phyloP scores from a whole-genome alignment of 345 rosid genomes.

The Eucalyptus marginata region DNA sequence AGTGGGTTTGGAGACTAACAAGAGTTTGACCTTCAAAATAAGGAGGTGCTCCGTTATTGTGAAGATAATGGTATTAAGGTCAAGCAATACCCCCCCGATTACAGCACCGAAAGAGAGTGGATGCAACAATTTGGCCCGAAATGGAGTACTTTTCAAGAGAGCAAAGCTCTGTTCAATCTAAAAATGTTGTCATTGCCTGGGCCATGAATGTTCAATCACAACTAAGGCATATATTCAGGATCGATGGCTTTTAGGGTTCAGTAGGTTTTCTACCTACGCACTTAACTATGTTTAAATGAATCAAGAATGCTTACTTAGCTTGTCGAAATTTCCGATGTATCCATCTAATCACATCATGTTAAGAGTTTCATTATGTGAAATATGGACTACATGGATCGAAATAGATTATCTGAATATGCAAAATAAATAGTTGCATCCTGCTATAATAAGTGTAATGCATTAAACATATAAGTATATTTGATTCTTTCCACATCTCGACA shows the following conservation, averaged over 20 bases:
- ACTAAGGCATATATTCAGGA: background rate
- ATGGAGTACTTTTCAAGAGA: background rate
- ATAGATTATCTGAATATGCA: background rate
- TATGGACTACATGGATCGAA: background rate
- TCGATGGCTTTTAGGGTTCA: background rate
- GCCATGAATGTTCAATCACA: background rate
- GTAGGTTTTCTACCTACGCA: background rate
- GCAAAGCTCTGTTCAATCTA: background rate
- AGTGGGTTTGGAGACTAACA: background rate
- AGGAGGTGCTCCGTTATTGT: background rate
- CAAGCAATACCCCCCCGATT: background rate
- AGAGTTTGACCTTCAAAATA: background rate
- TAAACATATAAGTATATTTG: background rate
- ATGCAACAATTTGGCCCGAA: background rate
- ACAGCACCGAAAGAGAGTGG: constrained; percentile 1
- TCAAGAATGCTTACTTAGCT: background rate
- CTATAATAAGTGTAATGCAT: background rate
- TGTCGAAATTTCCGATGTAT: background rate
- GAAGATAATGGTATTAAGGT: background rate
- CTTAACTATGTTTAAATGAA: background rate
- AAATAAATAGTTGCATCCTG: background rate
- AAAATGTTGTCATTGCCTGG: constrained; percentile 1
- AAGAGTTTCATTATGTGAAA: background rate
- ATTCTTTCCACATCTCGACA: background rate
- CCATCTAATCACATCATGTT: background rate